phyloP scores from a whole-genome alignment of 164 flowering plant genomes.

The Amborella trichopoda region DNA sequence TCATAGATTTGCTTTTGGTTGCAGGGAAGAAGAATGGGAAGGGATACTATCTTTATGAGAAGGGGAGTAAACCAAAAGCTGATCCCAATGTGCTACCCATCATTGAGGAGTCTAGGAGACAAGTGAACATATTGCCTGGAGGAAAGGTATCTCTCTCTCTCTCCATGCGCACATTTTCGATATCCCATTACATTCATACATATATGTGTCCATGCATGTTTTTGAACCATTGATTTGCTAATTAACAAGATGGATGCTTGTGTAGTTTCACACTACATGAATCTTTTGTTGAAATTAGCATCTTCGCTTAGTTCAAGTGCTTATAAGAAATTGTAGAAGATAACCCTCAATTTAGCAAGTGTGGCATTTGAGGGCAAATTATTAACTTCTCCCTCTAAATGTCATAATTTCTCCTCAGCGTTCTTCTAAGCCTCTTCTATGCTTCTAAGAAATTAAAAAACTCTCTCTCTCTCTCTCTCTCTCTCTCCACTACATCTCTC shows the following conservation, averaged over 20 bases:
- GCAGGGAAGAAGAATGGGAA: slow-evolving; percentile 87
- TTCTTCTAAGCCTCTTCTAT: too few relatives aligned
- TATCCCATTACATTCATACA: background rate
- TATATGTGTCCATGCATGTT: background rate
- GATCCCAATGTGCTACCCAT: slow-evolving; percentile 65
- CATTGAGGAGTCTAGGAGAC: slow-evolving; percentile 60
- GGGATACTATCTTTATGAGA: slow-evolving; percentile 83
- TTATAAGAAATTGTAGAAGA: too few relatives aligned
- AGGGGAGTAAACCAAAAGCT: slow-evolving; percentile 86
- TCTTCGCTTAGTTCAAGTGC: too few relatives aligned
- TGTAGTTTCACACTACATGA: background rate
- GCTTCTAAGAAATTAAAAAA: too few relatives aligned
- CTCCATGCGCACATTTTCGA: background rate
- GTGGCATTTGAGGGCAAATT: too few relatives aligned
- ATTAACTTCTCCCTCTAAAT: too few relatives aligned
- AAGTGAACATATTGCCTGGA: slow-evolving; percentile 60
- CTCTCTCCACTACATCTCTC: too few relatives aligned
- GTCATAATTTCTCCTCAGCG: too few relatives aligned
- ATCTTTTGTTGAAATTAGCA: too few relatives aligned
- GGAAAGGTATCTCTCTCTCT: slow-evolving; percentile 56
- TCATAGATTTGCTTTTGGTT: slow-evolving; percentile 5
- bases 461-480: too few relatives aligned
- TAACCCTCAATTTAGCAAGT: too few relatives aligned
- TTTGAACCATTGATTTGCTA: background rate
- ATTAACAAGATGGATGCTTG: background rate